phyloP scores from a whole-genome alignment of 2,329 filamentous ascomycete species.

The Penicillium sp. region DNA sequence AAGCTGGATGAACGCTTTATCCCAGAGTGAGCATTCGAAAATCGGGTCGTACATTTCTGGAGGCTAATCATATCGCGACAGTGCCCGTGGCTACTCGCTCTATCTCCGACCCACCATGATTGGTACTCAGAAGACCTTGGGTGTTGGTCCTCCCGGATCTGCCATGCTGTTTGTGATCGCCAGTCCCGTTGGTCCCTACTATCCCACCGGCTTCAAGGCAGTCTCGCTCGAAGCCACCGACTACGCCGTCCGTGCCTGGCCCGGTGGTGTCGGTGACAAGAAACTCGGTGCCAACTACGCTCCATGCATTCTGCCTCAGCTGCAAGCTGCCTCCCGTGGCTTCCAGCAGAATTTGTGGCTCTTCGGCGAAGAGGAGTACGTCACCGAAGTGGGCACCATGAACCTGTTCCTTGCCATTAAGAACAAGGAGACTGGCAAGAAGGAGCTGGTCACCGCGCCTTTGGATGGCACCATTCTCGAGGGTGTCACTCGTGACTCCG shows the following conservation, averaged over 20 bases:
- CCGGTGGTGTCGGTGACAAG: constrained; percentile 94
- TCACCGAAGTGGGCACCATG: constrained; percentile 98
- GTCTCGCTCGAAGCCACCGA: constrained; percentile 91
- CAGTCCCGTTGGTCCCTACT: constrained; percentile 94
- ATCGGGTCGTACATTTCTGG: not conserved
- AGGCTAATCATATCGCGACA: constrained; percentile 22
- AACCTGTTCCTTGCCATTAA: constrained; percentile 88
- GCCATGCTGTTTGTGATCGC: constrained; percentile 93
- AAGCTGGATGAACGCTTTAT: constrained; percentile 85
- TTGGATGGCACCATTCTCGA: constrained; percentile 95
- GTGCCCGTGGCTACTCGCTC: constrained; percentile 75
- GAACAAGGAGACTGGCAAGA: constrained; percentile 81
- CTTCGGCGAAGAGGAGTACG: constrained; percentile 89
- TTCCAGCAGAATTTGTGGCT: constrained; percentile 99
- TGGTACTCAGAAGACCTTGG: constrained; percentile 89
- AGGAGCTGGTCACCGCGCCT: constrained; percentile 89
- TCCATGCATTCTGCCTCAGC: constrained; percentile 95
- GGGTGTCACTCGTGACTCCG: constrained; percentile 87
- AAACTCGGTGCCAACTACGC: constrained; percentile 99
- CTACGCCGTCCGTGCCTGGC: constrained; percentile 96
- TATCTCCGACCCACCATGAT: constrained; percentile 97
- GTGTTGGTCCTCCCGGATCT: constrained; percentile 84
- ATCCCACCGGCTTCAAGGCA: constrained; percentile 97
- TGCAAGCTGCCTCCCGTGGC: constrained; percentile 81
- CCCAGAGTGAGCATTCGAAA: constrained; percentile 52